Conservation (phyloP, 78 protist genomes). For the Dictyostelium purpureum region DNA sequence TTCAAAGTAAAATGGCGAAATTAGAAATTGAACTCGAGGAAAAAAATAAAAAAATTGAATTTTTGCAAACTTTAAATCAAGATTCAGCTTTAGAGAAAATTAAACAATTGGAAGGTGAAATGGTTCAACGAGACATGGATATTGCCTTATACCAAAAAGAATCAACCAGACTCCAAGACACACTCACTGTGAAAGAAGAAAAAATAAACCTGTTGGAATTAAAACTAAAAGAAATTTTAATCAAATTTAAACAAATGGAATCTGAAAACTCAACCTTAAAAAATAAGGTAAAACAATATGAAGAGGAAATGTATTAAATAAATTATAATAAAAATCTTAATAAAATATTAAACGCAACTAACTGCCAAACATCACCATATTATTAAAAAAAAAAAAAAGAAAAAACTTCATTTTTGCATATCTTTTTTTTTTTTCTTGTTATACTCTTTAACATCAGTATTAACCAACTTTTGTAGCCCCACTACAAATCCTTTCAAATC, state of each 20-base stretch:
- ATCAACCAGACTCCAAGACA: neutral
- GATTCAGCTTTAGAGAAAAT: slow-evolving; percentile 16
- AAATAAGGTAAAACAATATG: neutral
- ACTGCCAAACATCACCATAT: too few species aligned
- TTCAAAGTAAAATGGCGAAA: slow-evolving; percentile 18
- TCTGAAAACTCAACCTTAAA: slow-evolving; percentile 15
- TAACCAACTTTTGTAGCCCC: too few species aligned
- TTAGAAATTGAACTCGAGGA: slow-evolving; percentile 40
- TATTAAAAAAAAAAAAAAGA: neutral
- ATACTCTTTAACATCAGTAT: too few species aligned
- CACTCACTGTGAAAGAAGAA: slow-evolving; percentile 20
- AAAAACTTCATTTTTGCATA: too few species aligned
- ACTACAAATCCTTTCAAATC: neutral
- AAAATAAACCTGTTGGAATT: slow-evolving; percentile 5
- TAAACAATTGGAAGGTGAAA: slow-evolving; percentile 26
- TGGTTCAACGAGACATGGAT: slow-evolving; percentile 47
- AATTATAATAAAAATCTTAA: neutral
- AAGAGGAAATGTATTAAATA: slow-evolving; percentile 24
- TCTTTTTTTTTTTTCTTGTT: too few species aligned
- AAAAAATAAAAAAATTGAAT: slow-evolving; percentile 31
- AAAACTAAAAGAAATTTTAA: neutral
- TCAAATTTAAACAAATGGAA: slow-evolving; percentile 13
- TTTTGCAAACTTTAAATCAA: neutral
- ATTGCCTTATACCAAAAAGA: slow-evolving; percentile 11
- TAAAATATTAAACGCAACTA: too few species aligned